Evolutionary conservation across 2,329 filamentous ascomycete species (phyloP), one percentile per base, ranked within the genome.

Genomic region (Aspergillus felis): DNA sequence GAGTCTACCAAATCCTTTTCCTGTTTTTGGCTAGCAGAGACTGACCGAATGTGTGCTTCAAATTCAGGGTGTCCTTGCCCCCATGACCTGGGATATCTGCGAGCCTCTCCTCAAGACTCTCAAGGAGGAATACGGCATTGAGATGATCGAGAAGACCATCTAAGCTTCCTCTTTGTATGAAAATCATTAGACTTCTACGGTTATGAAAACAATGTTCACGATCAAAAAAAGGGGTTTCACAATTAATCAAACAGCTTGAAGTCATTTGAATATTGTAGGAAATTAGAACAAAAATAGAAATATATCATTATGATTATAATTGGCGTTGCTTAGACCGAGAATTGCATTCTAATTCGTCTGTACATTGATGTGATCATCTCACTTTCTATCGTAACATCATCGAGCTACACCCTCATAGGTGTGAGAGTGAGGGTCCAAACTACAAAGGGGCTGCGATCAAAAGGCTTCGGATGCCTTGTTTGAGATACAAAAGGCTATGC

Each of bases 81-180:
- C 90, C 17, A 89, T 93, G 83, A 86, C 79, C 66, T 80, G 82
- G 59, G 84, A 88, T 69, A 84, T 93, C 70, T 88, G 86, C 70
- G 82, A 83, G 68, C 88, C 90, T 41, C 77, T 95, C 66, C 87
- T 92, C 77, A 85, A 88, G 78, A 88, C 90, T 72, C 81, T 95
- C 58, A 87, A 88, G 82, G 85, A 89, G 74, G 85, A 91, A 69
- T 90, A 91, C 66, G 87, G 86, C 46, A 90, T 91, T 67, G 82
- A 82, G 74, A 82, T 89, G 78, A 84, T 82, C 64, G 88, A 91
- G 81, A 89, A 90, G 83, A 79, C 75, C 61, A 57, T 78, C 57
- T 76, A 73, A 66, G 64, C 46, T 50, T 38, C 27, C 8, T n/a
- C 12, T 29, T 32, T 29, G 25, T 49, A 35, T 17, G 22, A 38